Evolutionary conservation across 768 basidiomycete genomes (phyloP), one percentile per base, ranked within the genome.

Genomic region (Scleroderma citrinum): DNA sequence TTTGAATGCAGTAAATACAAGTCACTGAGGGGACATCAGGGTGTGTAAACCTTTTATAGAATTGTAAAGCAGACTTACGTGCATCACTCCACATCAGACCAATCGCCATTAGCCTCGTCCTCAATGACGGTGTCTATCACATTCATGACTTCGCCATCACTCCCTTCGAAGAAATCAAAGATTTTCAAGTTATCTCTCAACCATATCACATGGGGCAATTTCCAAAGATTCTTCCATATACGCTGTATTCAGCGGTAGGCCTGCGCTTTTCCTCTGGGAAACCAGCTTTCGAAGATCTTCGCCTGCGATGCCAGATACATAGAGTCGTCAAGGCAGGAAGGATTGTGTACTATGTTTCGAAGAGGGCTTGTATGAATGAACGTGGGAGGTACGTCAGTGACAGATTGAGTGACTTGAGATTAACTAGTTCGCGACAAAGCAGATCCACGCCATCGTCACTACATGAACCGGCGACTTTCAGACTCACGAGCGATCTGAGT

Each of bases 91-190:
- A 45, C 17, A 21, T 57, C 53, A 5, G 48, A 56, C 60, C 53
- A 62, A 37, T 53, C 50, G 2, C 37, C 29, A 13, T 43, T 8
- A 7, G 54, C 59, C 6, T 50, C 53, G 1, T 35, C 2, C 32
- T 66, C 64, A 7, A 63, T 62, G 7, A 63, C 68, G 13, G 57
- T 57, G 20, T 66, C 69, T 6, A 55, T 48, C 17, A 53, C 52
- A 36, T 63, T 68, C 16, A 4, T 13, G 16, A 24, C 12, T 42
- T 69, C 82, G 23, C 72, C 71, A 40, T 73, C 72, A 39, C 80
- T 81, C 30, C 78, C 72, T 49, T 80, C 81, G 51, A 82, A 85
- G 52, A 70, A 75, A 11, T 77, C 76, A 14, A 85, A 71, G 29
- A 65, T 65, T 49, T 78, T 73, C 44, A 81, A 44, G 54, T 83